These are phyloP conservation scores for Trichoderma brevicompactum DNA, from an alignment of 2,329 filamentous ascomycete species.

Conservation along the genomic window DNA sequence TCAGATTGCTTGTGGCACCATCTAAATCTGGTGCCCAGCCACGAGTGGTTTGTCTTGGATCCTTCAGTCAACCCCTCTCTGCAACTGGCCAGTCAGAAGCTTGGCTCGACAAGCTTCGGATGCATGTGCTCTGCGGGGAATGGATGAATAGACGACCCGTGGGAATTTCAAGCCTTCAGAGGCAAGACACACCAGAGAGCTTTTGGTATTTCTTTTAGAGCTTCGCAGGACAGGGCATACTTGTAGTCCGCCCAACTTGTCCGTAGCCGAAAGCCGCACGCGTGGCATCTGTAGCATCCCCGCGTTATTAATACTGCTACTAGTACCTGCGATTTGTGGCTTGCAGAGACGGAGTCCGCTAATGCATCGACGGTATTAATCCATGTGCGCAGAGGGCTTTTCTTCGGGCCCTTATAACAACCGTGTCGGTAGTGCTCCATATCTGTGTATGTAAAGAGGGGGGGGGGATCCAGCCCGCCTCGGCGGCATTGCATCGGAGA, in stretches of 20 bases:
- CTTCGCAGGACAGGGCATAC: neutral
- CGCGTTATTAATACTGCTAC: neutral
- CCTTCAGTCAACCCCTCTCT: conserved; percentile 23
- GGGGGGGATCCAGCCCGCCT: neutral
- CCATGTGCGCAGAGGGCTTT: neutral
- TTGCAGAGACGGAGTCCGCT: conserved; percentile 26
- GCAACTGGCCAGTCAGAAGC: neutral
- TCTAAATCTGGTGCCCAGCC: neutral
- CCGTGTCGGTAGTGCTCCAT: neutral
- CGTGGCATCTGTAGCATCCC: conserved; percentile 12
- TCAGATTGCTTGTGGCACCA: conserved; percentile 15
- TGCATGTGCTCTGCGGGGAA: neutral
- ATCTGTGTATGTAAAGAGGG: neutral
- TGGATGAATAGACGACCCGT: neutral
- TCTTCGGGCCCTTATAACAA: conserved; percentile 14
- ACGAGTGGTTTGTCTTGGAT: conserved; percentile 9
- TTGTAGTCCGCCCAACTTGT: neutral
- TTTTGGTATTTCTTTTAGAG: neutral
- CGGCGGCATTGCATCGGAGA: conserved; percentile 8
- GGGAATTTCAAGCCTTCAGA: neutral
- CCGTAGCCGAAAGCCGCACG: neutral
- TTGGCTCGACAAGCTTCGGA: conserved; percentile 6
- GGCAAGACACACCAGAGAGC: too few relatives aligned
- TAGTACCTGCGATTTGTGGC: conserved; percentile 12
- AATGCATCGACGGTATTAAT: conserved; percentile 26